Evolutionary conservation across 805 yeast genomes (phyloP), one percentile per base, ranked within the genome.

Genomic region (Kuraishia ogatae): DNA sequence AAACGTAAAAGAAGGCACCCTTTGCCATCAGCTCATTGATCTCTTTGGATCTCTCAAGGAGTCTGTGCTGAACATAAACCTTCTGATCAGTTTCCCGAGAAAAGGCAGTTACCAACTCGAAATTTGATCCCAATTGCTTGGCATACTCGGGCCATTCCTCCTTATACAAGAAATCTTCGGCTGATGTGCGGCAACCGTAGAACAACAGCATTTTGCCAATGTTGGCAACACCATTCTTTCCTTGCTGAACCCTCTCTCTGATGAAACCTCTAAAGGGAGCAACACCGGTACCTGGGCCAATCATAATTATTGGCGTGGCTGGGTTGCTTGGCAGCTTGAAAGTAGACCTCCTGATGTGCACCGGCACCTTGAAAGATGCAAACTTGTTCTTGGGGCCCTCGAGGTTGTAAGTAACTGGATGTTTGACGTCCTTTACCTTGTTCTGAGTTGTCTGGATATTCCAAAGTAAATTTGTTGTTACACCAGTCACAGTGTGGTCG

Each of bases 221-320:
- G 11, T 75, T 80, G 54, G 69, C 69, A 56, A 70, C 82, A 60
- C 77, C 75, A 50, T 68, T 68, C 56, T 75, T 75, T 13, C 72
- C 72, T 65, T 75, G 80, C 47, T 73, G 68, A n/a, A 84, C 87
- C 64, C 92, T 85, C 68, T 93, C 99, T 74, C 96, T 84, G 43
- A 93, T 71, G 62, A 93, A 93, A 2, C 96, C 99, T 74, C 99
- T 85, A 77, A 94, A 89, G 58, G 99, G 99, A 10, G 99, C 98
- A 53, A 93, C 93, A 70, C 99, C 99, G 2, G 99, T 94, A 60
- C 99, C 99, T 50, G 99, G 98, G 28, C 99, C 99, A 65, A 93
- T 80, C 87, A 92, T 82, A 63, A 93, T 90, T 22, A 93, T 79
- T 19, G 98, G 97, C 35, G 85, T 82, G 2, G 80, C 71, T 35